Base-by-base conservation (phyloP, 2,329 filamentous ascomycete genomes). In the Penicillium sp. region DNA sequence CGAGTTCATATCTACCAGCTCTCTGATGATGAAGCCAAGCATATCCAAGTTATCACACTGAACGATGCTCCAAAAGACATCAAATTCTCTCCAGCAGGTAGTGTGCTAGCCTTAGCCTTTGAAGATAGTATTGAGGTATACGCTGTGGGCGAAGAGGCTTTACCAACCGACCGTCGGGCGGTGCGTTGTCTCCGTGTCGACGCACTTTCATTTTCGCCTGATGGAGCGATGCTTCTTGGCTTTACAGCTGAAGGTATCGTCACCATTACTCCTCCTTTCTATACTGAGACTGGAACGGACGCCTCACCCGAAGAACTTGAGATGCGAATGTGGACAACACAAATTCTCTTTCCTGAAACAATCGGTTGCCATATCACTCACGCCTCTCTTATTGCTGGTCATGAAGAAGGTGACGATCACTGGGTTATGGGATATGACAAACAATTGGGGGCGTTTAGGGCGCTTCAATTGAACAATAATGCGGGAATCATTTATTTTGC, bases 41-140 rank as follows among this genome's bases (percentile, higher is more conserved):
- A 89, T 59, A 83, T 84, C n/a, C 86, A 88, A 67, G 88, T 88
- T 31, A 82, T 96, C 54, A 83, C 88, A 43, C 80, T 96, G 58
- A 89, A 93, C 65, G 87, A 94, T 70, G 84, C 85, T 53, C 90
- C 91, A 9, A 84, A 87, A 52, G 86, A 90, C 14, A 88, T 96
- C 61, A 87, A 89, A 16, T 77, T 96, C 30, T 93, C 91, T 0
- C 90, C 91, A 1, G 89, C 88, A 60, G 90, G 90, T 25, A 86
- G 87, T 41, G 89, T 96, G 14, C 76, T 96, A 43, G 91, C 91
- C 25, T 88, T 90, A 16, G 91, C 91, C 8, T 95, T 92, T 72
- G 86, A 91, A 67, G 89, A 89, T 53, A 90, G 89, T n/a, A 92
- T 96, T 59, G 91, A 96, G 71, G 89, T 96, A 0, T 86, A 89